Percentiles rank a stretch among this genome's conserved stretches.
Conservation (phyloP, 208 protist genomes). For the Crithidia thermophila region DNA sequence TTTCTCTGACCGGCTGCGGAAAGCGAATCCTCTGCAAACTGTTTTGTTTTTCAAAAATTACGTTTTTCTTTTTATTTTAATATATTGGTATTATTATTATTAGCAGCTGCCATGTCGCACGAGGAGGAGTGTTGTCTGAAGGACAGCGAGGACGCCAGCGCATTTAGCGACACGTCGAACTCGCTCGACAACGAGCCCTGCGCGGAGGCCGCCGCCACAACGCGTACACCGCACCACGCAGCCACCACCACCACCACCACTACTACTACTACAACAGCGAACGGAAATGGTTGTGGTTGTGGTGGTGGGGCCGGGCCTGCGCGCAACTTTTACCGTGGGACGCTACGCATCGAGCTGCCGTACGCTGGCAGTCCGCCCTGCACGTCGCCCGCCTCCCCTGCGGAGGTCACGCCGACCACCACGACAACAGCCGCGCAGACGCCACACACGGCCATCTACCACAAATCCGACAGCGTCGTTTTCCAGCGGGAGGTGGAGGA, state of each 20-base stretch:
- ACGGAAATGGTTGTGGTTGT: too few species aligned
- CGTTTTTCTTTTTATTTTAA: constrained; percentile 2
- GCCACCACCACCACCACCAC: not conserved
- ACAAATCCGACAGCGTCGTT: not conserved
- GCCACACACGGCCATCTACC: constrained; percentile 21
- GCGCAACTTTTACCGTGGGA: not conserved
- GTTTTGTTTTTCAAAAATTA: not conserved
- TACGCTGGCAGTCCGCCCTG: constrained; percentile 5
- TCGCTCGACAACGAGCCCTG: not conserved
- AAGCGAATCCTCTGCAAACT: not conserved
- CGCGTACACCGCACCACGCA: not conserved
- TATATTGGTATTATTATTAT: not conserved
- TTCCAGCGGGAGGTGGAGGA: constrained; percentile 20
- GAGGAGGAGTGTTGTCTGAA: not conserved
- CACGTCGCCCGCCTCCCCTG: constrained; percentile 17
- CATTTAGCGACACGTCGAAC: not conserved
- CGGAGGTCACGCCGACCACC: constrained; percentile 1
- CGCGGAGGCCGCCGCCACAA: too few species aligned
- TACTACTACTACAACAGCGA: not conserved
- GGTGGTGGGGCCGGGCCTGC: too few species aligned
- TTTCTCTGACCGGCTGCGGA: not conserved
- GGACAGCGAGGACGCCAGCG: not conserved
- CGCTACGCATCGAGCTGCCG: constrained; percentile 34
- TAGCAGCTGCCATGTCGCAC: constrained; percentile 2
- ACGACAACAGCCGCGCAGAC: constrained; percentile 5